These are phyloP conservation scores for Seiridium cupressi DNA, from an alignment of 2,329 filamentous ascomycete species.

Conservation along the genomic window DNA sequence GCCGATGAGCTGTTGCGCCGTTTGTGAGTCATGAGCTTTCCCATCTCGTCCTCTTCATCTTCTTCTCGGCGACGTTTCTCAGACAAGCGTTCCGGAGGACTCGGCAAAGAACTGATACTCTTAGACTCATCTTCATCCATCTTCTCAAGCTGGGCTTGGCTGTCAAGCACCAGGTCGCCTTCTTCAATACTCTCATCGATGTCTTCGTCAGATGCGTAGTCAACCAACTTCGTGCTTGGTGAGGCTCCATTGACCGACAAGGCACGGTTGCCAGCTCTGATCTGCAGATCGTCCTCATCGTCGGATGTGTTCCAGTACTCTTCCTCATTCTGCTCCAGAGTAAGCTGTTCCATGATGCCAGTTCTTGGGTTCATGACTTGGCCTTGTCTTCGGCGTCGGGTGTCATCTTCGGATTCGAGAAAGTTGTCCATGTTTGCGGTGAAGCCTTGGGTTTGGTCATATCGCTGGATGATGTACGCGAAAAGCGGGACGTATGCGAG, in stretches of 20 bases:
- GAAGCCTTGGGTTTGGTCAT: slow-evolving; percentile 75
- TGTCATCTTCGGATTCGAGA: slow-evolving; percentile 66
- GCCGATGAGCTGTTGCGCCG: slow-evolving; percentile 58
- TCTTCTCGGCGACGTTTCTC: slow-evolving; percentile 92
- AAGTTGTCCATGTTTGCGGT: slow-evolving; percentile 68
- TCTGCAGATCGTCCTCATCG: slow-evolving; percentile 69
- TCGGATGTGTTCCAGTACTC: slow-evolving; percentile 93
- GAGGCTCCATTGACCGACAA: slow-evolving; percentile 60
- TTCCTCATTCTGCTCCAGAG: slow-evolving; percentile 78
- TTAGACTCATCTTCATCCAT: slow-evolving; percentile 28
- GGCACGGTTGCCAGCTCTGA: slow-evolving; percentile 28
- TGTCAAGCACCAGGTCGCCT: not conserved
- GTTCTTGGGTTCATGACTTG: slow-evolving; percentile 48
- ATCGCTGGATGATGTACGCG: slow-evolving; percentile 69
- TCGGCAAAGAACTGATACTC: slow-evolving; percentile 49
- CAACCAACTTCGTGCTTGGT: slow-evolving; percentile 70
- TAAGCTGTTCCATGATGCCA: slow-evolving; percentile 65
- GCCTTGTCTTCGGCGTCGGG: slow-evolving; percentile 32
- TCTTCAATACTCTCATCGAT: slow-evolving; percentile 46
- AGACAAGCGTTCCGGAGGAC: slow-evolving; percentile 68
- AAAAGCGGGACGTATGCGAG: slow-evolving; percentile 88
- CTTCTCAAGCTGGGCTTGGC: slow-evolving; percentile 8
- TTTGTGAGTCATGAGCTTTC: slow-evolving; percentile 70
- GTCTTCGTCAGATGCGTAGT: slow-evolving; percentile 93
- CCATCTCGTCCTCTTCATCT: slow-evolving; percentile 89